Percentiles rank a stretch among this genome's conserved stretches.
These are phyloP conservation scores for Coemansia sp. DNA, from an alignment of 192 early-diverging fungal genomes.

Conservation along the genomic window DNA sequence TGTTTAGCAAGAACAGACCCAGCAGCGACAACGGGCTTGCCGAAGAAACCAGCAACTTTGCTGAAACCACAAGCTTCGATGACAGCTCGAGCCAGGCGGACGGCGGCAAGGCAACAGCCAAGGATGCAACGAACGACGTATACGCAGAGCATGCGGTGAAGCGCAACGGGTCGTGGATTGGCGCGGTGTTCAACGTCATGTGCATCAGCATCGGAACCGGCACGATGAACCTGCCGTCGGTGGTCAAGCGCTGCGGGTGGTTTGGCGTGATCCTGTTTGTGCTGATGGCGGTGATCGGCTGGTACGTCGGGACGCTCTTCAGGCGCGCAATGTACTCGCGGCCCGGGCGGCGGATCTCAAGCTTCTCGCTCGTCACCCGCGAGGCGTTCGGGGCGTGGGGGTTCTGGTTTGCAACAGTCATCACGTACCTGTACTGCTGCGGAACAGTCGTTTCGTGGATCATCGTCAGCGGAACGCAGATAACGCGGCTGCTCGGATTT, in stretches of 20 bases:
- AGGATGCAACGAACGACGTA: conserved; percentile 5
- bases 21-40: neutral
- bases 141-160: conserved; percentile 39
- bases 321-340: conserved; percentile 72
- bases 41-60: neutral
- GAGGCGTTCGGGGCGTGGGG: conserved; percentile 72
- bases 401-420: conserved; percentile 59
- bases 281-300: conserved; percentile 69
- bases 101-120: neutral
- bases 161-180: conserved; percentile 58
- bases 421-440: conserved; percentile 63
- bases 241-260: conserved; percentile 77
- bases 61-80: neutral
- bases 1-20: neutral
- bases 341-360: conserved; percentile 60
- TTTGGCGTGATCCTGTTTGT: conserved; percentile 70
- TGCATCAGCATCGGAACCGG: conserved; percentile 83
- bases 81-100: conserved; percentile 13
- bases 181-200: conserved; percentile 66
- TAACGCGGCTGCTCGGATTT: conserved; percentile 60
- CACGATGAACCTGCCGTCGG: conserved; percentile 78
- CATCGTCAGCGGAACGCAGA: conserved; percentile 75
- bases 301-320: conserved; percentile 76
- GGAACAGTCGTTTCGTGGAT: conserved; percentile 74
- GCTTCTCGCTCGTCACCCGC: conserved; percentile 66